These are phyloP conservation scores for Solanum verrucosum DNA, from an alignment of 257 asterid genomes.

Conservation along the genomic window DNA sequence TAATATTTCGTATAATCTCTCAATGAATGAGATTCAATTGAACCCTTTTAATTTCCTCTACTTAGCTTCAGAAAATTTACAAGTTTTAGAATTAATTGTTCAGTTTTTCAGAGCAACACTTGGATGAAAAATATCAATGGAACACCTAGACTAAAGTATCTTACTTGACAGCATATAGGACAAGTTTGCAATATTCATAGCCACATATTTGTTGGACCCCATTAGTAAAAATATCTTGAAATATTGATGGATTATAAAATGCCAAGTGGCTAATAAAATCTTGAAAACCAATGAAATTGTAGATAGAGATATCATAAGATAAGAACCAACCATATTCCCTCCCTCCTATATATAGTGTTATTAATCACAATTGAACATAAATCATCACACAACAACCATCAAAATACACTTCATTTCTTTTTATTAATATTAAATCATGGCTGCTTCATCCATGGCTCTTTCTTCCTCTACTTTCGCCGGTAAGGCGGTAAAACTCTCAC, in stretches of 20 bases:
- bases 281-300: neutral
- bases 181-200: neutral
- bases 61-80: neutral
- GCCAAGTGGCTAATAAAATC: neutral
- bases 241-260: neutral
- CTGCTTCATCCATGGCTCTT: constrained; percentile 55
- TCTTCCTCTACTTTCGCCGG: constrained; percentile 48
- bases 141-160: neutral
- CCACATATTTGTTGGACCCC: neutral
- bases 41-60: neutral
- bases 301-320: neutral
- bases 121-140: neutral
- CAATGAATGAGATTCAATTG: neutral
- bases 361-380: neutral
- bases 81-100: neutral
- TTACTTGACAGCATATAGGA: neutral
- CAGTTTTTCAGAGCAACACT: neutral
- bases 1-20: neutral
- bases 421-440: constrained; percentile 13
- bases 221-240: neutral
- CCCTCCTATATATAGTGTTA: neutral
- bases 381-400: neutral
- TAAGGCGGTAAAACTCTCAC: constrained; percentile 33
- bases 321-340: neutral
- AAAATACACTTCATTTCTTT: neutral